These are phyloP conservation scores for Auricularia sp. DNA, from an alignment of 768 basidiomycete species.

Conservation along the genomic window DNA sequence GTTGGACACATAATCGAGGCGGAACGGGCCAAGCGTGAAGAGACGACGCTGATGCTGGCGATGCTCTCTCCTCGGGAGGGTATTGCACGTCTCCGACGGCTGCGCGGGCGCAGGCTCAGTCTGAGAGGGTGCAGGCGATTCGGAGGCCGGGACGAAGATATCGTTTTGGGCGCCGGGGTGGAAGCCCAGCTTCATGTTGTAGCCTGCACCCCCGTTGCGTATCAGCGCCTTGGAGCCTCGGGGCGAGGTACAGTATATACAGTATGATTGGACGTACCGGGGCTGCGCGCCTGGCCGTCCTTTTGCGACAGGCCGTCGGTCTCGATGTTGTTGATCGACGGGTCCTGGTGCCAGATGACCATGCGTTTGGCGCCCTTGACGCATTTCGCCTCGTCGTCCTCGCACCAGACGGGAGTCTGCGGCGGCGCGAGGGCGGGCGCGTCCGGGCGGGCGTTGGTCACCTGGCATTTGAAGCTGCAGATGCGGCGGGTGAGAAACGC, in stretches of 20 bases:
- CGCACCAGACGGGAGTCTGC: constrained; percentile 2
- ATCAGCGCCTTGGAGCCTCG: background rate
- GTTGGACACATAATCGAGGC: too few relatives aligned
- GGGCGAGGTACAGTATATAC: background rate
- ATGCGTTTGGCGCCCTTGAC: constrained; percentile 1
- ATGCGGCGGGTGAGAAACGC: background rate
- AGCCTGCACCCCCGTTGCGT: background rate
- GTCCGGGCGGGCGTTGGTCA: background rate
- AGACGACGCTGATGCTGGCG: too few relatives aligned
- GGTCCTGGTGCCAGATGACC: constrained; percentile 2
- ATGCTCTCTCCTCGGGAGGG: background rate
- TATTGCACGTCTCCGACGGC: background rate
- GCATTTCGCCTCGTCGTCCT: background rate
- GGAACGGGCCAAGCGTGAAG: too few relatives aligned
- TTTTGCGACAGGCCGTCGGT: background rate
- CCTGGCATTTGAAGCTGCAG: background rate
- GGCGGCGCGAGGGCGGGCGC: background rate
- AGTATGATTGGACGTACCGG: background rate
- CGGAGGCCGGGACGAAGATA: background rate
- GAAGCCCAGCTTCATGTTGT: constrained; percentile 5
- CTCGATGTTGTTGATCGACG: constrained; percentile 1
- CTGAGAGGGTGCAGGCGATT: background rate
- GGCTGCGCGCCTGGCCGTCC: constrained; percentile 2
- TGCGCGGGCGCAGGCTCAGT: background rate
- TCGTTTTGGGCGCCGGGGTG: constrained; percentile 3